phyloP scores from a whole-genome alignment of 1,284 basidiomycete species.

The Papiliotrema fonsecae region DNA sequence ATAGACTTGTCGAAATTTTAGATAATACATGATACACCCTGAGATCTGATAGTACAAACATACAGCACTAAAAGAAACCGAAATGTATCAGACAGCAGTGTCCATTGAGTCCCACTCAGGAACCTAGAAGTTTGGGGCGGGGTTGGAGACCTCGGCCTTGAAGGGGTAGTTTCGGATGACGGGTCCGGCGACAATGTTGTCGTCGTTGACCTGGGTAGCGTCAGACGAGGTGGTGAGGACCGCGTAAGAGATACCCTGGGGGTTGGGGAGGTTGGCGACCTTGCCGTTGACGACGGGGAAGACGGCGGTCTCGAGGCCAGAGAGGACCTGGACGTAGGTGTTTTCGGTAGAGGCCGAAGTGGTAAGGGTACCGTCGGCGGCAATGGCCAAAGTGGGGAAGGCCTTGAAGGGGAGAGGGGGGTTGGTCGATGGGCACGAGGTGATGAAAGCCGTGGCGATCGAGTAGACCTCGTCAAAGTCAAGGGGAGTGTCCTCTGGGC shows the following conservation, averaged over 20 bases:
- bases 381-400: slow-evolving; percentile 49
- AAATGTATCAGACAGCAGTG: no score
- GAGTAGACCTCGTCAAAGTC: slow-evolving; percentile 52
- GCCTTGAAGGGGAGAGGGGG: slow-evolving; percentile 48
- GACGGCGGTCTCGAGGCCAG: slow-evolving; percentile 36
- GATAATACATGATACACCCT: no score
- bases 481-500: slow-evolving; percentile 55
- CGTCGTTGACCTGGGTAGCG: slow-evolving; percentile 35
- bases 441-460: slow-evolving; percentile 40
- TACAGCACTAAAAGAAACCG: no score
- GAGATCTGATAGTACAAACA: no score
- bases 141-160: slow-evolving; percentile 26
- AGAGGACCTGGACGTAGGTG: slow-evolving; percentile 45
- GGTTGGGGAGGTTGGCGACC: slow-evolving; percentile 41
- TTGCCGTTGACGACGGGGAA: slow-evolving; percentile 40
- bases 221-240: slow-evolving; percentile 41
- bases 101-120: background rate
- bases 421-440: slow-evolving; percentile 44
- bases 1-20: no score
- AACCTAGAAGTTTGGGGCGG: slow-evolving; percentile 24
- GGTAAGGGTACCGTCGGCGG: slow-evolving; percentile 28
- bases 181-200: slow-evolving; percentile 47
- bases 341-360: slow-evolving; percentile 37
- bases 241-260: slow-evolving; percentile 49
- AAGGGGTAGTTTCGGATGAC: slow-evolving; percentile 34